A percentile compares a stretch with the other conserved stretches of the same genome.
Evolutionary conservation across 2,329 filamentous ascomycete species (phyloP).

Genomic region (Botryotinia convoluta): DNA sequence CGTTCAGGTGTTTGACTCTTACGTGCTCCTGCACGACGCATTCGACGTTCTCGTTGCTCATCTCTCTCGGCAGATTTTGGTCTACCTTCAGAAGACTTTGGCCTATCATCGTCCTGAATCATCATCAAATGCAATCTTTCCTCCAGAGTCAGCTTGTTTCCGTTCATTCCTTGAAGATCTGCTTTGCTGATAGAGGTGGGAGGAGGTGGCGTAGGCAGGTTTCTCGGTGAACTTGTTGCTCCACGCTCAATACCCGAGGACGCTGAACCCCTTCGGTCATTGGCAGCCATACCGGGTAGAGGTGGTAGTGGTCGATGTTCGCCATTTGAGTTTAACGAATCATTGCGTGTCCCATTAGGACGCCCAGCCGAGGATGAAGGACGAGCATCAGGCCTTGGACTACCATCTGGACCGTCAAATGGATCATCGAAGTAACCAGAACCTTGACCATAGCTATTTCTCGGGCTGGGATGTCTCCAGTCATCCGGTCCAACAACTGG

Average conservation of each 20-base stretch:
- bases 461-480: conserved; percentile 74
- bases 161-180: conserved; percentile 74
- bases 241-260: conserved; percentile 69
- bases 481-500: conserved; percentile 97
- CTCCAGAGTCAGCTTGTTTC: conserved; percentile 76
- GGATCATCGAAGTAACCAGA: conserved; percentile 53
- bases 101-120: conserved; percentile 64
- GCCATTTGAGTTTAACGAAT: conserved; percentile 73
- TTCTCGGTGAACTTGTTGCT: conserved; percentile 59
- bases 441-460: conserved; percentile 32
- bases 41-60: conserved; percentile 64
- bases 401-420: conserved; percentile 62
- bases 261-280: conserved; percentile 45
- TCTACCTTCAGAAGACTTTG: conserved; percentile 42
- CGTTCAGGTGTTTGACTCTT: conserved; percentile 39
- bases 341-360: conserved; percentile 60
- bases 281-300: conserved; percentile 62
- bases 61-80: conserved; percentile 28
- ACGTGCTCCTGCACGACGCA: conserved; percentile 59
- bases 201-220: conserved; percentile 68
- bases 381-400: conserved; percentile 58
- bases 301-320: conserved; percentile 85
- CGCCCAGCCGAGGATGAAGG: conserved; percentile 41
- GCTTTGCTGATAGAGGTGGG: conserved; percentile 68
- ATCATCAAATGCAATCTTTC: conserved; percentile 87